Conservation (phyloP, 306 rosid genomes). For the Begonia masoniana region DNA sequence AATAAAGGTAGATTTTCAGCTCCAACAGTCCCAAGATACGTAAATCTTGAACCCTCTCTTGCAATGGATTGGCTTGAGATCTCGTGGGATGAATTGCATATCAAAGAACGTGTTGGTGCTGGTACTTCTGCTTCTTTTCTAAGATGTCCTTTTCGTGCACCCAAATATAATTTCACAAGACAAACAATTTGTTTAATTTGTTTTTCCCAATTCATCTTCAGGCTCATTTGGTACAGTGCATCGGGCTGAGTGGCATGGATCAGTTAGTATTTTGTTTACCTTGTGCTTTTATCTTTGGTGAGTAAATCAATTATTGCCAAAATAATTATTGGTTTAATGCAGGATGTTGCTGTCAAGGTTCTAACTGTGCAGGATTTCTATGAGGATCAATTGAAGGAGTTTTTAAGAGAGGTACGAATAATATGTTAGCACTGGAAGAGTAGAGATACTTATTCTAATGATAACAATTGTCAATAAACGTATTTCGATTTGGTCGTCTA, state of each 20-base stretch:
- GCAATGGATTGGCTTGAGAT: slow-evolving; percentile 99
- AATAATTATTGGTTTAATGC: slow-evolving; percentile 5
- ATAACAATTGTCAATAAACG: too few relatives aligned
- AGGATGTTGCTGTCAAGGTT: slow-evolving; percentile 99
- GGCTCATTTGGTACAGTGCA: slow-evolving; percentile 98
- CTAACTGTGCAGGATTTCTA: slow-evolving; percentile 69
- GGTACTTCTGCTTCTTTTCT: slow-evolving; percentile 37
- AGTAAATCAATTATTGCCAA: too few relatives aligned
- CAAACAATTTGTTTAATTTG: neutral
- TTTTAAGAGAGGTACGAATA: slow-evolving; percentile 67
- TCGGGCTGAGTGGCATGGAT: slow-evolving; percentile 98
- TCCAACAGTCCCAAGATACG: slow-evolving; percentile 41
- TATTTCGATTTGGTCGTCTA: neutral
- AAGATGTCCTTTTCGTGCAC: neutral
- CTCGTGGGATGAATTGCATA: slow-evolving; percentile 78
- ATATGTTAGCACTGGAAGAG: neutral
- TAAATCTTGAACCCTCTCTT: slow-evolving; percentile 84
- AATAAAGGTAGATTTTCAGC: slow-evolving; percentile 26
- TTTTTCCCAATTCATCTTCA: slow-evolving; percentile 16
- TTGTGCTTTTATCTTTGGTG: neutral
- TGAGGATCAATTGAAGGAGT: slow-evolving; percentile 82
- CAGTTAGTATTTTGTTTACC: slow-evolving; percentile 39
- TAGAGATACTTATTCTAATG: too few relatives aligned
- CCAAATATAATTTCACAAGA: too few relatives aligned
- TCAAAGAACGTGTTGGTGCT: slow-evolving; percentile 92